Evolutionary conservation across 1,284 basidiomycete genomes (phyloP).

Genomic region (Rhodotorula sp.): DNA sequence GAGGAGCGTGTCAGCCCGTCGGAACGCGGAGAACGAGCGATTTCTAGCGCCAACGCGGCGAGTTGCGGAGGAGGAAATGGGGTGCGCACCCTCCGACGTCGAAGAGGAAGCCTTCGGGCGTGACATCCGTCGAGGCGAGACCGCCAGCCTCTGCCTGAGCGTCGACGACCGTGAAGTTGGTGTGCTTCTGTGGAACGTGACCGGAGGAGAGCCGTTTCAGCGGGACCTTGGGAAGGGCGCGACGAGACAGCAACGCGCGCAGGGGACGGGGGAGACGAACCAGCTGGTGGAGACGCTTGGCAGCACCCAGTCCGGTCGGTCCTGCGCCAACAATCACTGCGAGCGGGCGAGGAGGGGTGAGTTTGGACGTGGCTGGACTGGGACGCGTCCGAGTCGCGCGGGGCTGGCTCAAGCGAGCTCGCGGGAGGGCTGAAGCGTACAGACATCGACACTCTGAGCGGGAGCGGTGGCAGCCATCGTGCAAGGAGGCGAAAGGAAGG

Average conservation of each 20-base stretch:
- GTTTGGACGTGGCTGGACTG: background rate
- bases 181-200: constrained; percentile 46
- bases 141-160: constrained; percentile 53
- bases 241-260: background rate
- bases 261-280: constrained; percentile 33
- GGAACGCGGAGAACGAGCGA: background rate
- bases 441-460: constrained; percentile 31
- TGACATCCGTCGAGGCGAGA: constrained; percentile 55
- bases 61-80: background rate
- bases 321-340: constrained; percentile 50
- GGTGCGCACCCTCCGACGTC: constrained; percentile 51
- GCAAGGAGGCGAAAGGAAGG: background rate
- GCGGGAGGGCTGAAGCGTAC: constrained; percentile 8
- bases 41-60: too few species aligned
- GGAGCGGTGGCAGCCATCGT: constrained; percentile 4
- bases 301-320: constrained; percentile 54
- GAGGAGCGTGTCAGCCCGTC: too few species aligned
- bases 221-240: background rate
- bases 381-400: too few species aligned
- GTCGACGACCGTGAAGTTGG: constrained; percentile 53
- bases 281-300: constrained; percentile 55
- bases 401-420: too few species aligned
- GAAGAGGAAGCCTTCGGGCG: constrained; percentile 56
- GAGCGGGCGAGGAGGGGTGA: background rate
- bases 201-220: background rate